These are phyloP conservation scores for Metahyphopichia silvanorum DNA, from an alignment of 805 yeast species.

Conservation along the genomic window DNA sequence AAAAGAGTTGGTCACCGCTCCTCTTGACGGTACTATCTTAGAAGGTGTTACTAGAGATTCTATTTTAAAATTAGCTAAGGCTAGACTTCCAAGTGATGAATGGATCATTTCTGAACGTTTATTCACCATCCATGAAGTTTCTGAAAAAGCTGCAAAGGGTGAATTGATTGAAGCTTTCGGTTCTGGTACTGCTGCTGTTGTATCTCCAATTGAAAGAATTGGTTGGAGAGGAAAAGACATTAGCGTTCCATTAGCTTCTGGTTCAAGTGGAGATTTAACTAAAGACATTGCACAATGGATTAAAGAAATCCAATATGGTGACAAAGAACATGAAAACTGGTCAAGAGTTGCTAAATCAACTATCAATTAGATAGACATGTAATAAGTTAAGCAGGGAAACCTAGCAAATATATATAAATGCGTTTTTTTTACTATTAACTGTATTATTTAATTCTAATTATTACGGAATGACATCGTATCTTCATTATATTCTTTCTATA, in stretches of 20 bases:
- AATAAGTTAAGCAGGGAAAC: too few relatives aligned
- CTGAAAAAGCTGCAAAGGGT: constrained; percentile 72
- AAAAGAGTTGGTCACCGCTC: constrained; percentile 92
- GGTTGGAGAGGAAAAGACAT: constrained; percentile 76
- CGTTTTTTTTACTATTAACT: background rate
- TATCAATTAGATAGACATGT: background rate
- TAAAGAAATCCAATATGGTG: constrained; percentile 86
- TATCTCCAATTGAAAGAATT: constrained; percentile 86
- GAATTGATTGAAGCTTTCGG: constrained; percentile 93
- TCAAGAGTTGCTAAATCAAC: constrained; percentile 32
- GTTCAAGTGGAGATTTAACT: constrained; percentile 82
- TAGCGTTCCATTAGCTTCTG: constrained; percentile 73
- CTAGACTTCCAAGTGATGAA: constrained; percentile 66
- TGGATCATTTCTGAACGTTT: constrained; percentile 86
- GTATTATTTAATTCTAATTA: background rate
- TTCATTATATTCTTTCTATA: constrained; percentile 32
- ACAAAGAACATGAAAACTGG: constrained; percentile 59
- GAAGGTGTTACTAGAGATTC: constrained; percentile 98
- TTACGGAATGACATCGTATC: background rate
- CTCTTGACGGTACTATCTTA: constrained; percentile 93
- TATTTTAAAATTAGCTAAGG: constrained; percentile 70
- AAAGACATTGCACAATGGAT: constrained; percentile 81
- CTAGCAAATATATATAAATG: too few relatives aligned
- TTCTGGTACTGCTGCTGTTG: constrained; percentile 96
- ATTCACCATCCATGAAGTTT: constrained; percentile 77